These are phyloP conservation scores for Lecanicillium sp. DNA, from an alignment of 2,329 filamentous ascomycete species.

Conservation along the genomic window DNA sequence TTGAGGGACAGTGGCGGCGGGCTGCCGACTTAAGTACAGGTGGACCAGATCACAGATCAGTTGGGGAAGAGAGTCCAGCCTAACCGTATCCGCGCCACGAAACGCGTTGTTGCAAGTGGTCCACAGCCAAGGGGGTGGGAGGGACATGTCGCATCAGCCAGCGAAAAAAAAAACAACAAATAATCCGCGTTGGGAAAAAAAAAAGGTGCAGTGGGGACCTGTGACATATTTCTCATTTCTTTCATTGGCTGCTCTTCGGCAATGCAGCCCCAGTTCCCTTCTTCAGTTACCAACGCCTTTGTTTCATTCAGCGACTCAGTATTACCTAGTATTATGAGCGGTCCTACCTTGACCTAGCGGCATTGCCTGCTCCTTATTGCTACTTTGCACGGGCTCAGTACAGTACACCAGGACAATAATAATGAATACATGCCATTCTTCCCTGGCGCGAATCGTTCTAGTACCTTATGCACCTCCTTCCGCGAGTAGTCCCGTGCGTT, in stretches of 20 bases:
- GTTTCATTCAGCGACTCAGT: too few species aligned
- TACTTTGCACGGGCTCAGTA: too few species aligned
- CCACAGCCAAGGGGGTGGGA: background rate
- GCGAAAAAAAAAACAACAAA: constrained; percentile 8
- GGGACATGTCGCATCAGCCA: constrained; percentile 3
- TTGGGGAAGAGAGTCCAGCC: constrained; percentile 10
- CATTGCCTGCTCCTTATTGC: too few species aligned
- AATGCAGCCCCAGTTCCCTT: background rate
- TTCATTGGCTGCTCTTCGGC: constrained; percentile 4
- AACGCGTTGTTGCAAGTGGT: constrained; percentile 2
- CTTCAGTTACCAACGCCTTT: too few species aligned
- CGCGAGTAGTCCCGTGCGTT: too few species aligned
- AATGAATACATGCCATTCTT: too few species aligned
- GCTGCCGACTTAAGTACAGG: constrained; percentile 28
- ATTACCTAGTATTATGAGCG: too few species aligned
- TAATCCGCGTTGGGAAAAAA: constrained; percentile 3
- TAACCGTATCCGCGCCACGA: constrained; percentile 1
- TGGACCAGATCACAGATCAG: constrained; percentile 29
- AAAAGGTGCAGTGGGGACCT: constrained; percentile 2
- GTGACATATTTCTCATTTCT: constrained; percentile 7
- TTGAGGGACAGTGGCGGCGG: constrained; percentile 19
- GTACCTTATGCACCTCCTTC: too few species aligned
- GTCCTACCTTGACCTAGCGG: too few species aligned
- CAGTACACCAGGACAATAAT: too few species aligned
- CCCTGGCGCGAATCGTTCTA: too few species aligned